Percentiles rank a stretch among this genome's conserved stretches.
Conservation (phyloP, 176 grass and related monocot genomes). For the Pharus latifolius region DNA sequence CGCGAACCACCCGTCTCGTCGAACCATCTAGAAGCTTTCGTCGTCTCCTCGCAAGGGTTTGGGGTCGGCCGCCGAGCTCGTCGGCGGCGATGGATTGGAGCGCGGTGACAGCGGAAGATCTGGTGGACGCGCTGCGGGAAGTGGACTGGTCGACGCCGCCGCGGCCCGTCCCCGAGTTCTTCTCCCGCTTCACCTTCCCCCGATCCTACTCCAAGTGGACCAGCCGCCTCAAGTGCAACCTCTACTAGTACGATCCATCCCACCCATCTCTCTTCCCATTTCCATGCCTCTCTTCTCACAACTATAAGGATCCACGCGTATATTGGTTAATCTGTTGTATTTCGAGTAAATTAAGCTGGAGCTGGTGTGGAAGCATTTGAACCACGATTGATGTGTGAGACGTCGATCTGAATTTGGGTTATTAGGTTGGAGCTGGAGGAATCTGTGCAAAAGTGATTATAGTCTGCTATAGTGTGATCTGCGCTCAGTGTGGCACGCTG, state of each 20-base stretch:
- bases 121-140: constrained; percentile 45
- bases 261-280: not conserved
- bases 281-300: not conserved
- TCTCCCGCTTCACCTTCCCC: constrained; percentile 44
- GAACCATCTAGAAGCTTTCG: not conserved
- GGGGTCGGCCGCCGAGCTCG: not conserved
- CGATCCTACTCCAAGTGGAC: constrained; percentile 45
- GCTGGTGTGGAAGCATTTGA: not conserved
- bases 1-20: not conserved
- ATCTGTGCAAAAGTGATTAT: not conserved
- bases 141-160: constrained; percentile 58
- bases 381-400: not conserved
- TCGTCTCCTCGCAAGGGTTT: not conserved
- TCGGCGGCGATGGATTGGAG: constrained; percentile 36
- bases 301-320: not conserved
- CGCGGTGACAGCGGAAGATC: constrained; percentile 38
- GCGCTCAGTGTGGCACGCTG: too few species aligned
- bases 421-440: not conserved
- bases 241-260: constrained; percentile 36
- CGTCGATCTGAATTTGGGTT: not conserved
- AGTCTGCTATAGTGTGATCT: not conserved
- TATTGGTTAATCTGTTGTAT: not conserved
- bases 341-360: constrained; percentile 15
- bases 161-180: constrained; percentile 44
- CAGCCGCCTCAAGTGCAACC: constrained; percentile 52